A percentile compares a stretch with the other conserved stretches of the same genome.
phyloP scores from a whole-genome alignment of 108 stramenopile genomes.

The Craspedostauros australis region DNA sequence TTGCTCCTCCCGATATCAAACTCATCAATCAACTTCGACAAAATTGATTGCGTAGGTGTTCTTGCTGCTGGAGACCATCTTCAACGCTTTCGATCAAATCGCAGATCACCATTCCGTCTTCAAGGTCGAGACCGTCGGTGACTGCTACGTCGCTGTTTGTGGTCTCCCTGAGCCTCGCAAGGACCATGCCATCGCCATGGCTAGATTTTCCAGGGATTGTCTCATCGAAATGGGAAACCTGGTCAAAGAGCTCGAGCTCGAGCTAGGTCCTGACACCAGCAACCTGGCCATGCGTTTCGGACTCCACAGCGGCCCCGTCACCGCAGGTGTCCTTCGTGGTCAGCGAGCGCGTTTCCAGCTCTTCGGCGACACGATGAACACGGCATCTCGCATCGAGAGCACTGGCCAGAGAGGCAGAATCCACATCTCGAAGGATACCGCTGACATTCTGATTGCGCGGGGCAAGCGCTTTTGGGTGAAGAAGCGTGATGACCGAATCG shows the following conservation, averaged over 20 bases:
- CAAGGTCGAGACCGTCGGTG: not conserved
- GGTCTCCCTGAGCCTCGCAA: no score
- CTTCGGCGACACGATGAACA: constrained; percentile 68
- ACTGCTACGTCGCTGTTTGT: no score
- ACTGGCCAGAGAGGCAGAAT: constrained; percentile 33
- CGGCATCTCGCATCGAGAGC: constrained; percentile 48
- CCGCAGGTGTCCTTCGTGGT: no score
- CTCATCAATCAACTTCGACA: no score
- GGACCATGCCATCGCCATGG: no score
- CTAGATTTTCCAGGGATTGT: constrained; percentile 6
- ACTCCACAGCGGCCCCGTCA: no score
- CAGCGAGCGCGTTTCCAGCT: no score
- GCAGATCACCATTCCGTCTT: not conserved
- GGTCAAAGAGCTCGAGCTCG: not conserved
- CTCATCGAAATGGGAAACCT: not conserved
- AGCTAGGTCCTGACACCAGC: constrained; percentile 14
- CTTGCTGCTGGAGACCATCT: not conserved
- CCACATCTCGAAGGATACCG: constrained; percentile 50
- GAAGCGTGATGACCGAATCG: constrained; percentile 24
- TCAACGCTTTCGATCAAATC: not conserved
- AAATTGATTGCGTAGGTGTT: no score
- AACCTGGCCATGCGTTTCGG: constrained; percentile 9
- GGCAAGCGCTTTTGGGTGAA: constrained; percentile 37
- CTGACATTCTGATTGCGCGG: constrained; percentile 22
- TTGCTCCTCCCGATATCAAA: no score